Evolutionary conservation across 805 yeast species (phyloP).

Genomic region (Ogataea zsoltii): DNA sequence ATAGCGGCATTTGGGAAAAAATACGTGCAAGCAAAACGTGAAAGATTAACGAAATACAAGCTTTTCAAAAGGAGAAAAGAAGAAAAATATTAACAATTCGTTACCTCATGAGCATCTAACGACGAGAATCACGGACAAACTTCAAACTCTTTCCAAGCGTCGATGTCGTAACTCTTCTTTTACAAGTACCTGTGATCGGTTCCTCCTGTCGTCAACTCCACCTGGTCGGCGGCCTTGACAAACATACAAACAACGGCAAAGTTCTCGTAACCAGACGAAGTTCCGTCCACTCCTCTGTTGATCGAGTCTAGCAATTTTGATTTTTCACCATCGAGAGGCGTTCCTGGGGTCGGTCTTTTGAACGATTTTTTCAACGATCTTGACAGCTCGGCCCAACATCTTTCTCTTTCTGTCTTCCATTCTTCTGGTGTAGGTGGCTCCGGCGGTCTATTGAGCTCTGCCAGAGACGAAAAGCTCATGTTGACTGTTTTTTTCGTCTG

Average conservation of each 20-base stretch:
- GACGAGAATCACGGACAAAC: constrained; percentile 61
- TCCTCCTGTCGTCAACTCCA: constrained; percentile 52
- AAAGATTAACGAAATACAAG: neutral
- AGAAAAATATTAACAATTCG: neutral
- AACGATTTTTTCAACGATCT: constrained; percentile 62
- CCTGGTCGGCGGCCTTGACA: constrained; percentile 68
- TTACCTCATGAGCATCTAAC: constrained; percentile 4
- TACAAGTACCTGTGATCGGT: constrained; percentile 53
- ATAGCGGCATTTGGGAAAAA: neutral
- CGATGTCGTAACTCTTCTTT: constrained; percentile 49
- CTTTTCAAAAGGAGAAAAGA: neutral
- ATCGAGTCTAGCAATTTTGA: constrained; percentile 66
- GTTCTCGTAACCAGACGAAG: constrained; percentile 60
- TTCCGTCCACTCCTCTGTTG: constrained; percentile 82
- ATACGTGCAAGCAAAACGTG: neutral
- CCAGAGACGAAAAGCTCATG: constrained; percentile 13
- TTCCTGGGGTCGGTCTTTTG: constrained; percentile 74
- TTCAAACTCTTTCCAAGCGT: constrained; percentile 74
- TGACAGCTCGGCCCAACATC: constrained; percentile 66
- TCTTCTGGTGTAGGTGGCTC: constrained; percentile 57
- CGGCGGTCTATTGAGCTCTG: constrained; percentile 14
- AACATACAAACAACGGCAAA: constrained; percentile 71
- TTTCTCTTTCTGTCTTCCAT: constrained; percentile 62
- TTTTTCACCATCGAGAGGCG: constrained; percentile 53
- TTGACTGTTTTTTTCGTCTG: constrained; percentile 14